These are phyloP conservation scores for Xylaria sp. DNA, from an alignment of 2,329 filamentous ascomycete genomes.

Conservation along the genomic window DNA sequence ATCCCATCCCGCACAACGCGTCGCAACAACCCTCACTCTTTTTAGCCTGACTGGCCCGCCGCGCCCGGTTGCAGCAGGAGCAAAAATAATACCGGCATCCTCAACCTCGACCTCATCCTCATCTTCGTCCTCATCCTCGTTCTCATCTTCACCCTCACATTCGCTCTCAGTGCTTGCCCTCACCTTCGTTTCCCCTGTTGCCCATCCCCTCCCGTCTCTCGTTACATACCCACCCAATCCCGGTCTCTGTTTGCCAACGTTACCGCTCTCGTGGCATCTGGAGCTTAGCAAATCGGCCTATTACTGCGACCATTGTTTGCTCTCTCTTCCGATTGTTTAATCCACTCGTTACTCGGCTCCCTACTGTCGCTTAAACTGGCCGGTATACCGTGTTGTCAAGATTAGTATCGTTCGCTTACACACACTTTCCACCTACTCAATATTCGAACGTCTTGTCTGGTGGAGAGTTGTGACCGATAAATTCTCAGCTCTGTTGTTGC, in stretches of 20 bases:
- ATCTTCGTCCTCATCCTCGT: constrained; percentile 14
- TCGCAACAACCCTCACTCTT: constrained; percentile 30
- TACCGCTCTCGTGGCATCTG: constrained; percentile 5
- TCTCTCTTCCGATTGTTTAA: background rate
- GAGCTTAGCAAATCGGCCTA: constrained; percentile 25
- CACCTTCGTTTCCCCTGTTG: constrained; percentile 14
- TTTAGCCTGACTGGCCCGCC: constrained; percentile 39
- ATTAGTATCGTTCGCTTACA: constrained; percentile 10
- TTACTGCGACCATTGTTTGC: constrained; percentile 27
- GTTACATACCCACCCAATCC: constrained; percentile 8
- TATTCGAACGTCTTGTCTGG: constrained; percentile 15
- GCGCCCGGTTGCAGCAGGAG: constrained; percentile 29
- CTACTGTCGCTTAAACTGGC: constrained; percentile 35
- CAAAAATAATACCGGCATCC: constrained; percentile 31
- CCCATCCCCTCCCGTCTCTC: constrained; percentile 21
- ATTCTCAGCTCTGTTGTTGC: constrained; percentile 14
- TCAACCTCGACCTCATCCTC: constrained; percentile 6
- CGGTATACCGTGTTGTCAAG: constrained; percentile 3
- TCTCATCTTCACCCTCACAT: constrained; percentile 11
- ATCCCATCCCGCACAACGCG: constrained; percentile 31
- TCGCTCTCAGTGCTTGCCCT: background rate
- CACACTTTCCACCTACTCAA: background rate
- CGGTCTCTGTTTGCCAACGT: background rate
- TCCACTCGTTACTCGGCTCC: constrained; percentile 38
- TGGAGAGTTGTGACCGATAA: constrained; percentile 8